Base-by-base conservation (phyloP, 2,329 filamentous ascomycete genomes). In the Biscogniauxia mediterranea region DNA sequence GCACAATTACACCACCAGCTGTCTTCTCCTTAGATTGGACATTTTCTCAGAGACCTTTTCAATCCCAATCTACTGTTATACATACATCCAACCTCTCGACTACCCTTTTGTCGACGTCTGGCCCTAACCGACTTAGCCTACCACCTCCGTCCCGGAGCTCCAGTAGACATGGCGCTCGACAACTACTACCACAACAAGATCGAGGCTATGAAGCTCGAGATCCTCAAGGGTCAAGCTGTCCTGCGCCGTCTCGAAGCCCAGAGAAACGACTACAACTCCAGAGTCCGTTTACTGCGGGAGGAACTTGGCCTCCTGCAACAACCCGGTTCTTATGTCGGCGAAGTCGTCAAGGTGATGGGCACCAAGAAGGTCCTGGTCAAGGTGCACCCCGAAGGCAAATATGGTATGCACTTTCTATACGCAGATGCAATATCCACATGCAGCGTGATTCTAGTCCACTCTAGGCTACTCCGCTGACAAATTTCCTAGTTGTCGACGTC, bases 161-260 rank as follows among this genome's bases (percentile, higher is more conserved):
- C 66, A 73, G 76, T 78, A 85, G 89, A 76, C 77, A 99, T 99
- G 95, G 93, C 94, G 86, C 91, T 99, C 81, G 95, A 98, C 80
- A 96, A 91, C 80, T 99, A 97, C 83, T 99, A 96, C 80, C 92
- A 95, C 82, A 98, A 98, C 85, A 99, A 99, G 85, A 98, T 98
- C 81, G 95, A 99, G 91, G 89, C 91, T 78, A 97, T 98, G 91
- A 98, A 98, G 90, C 93, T 99, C 78, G 94, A 99, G 87, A 99
- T 99, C 77, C 94, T 99, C 77, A 94, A 98, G 81, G 94, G 95
- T 60, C 95, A 99, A 81, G 94, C 95, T 60, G 93, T 97, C 61
- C 84, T 99, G 65, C 90, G 95, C 70, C 89, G 95, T 75, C 86
- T 99, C 71, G 95, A 99, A 83, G 95, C 95, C 70, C 96, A 99